These are phyloP conservation scores for Kuraishia molischiana DNA, from an alignment of 805 yeast species.

Conservation along the genomic window DNA sequence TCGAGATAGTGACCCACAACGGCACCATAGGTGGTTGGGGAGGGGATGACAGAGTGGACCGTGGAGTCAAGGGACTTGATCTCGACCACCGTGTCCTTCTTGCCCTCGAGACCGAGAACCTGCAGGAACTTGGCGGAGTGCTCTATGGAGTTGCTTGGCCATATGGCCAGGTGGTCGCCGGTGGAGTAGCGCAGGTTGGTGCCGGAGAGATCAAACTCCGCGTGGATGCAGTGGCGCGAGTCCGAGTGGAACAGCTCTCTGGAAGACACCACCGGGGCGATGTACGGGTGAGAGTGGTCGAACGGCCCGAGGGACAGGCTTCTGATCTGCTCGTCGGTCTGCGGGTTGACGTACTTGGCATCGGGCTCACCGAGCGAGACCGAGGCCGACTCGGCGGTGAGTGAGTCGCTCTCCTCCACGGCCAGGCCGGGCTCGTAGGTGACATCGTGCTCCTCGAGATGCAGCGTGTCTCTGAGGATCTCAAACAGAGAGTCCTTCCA, in stretches of 20 bases:
- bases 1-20: conserved; percentile 81
- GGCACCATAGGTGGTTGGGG: conserved; percentile 85
- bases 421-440: conserved; percentile 63
- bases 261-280: conserved; percentile 54
- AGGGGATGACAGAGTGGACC: conserved; percentile 43
- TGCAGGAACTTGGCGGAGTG: conserved; percentile 56
- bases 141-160: conserved; percentile 85
- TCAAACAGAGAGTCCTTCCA: conserved; percentile 84
- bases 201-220: conserved; percentile 73
- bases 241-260: conserved; percentile 60
- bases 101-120: conserved; percentile 49
- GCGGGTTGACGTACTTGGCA: conserved; percentile 34
- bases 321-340: conserved; percentile 18
- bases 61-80: conserved; percentile 68
- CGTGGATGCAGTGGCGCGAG: conserved; percentile 78
- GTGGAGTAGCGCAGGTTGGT: conserved; percentile 79
- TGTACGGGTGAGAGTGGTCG: conserved; percentile 71
- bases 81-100: conserved; percentile 46
- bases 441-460: conserved; percentile 73
- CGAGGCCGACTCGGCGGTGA: conserved; percentile 18
- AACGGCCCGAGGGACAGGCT: conserved; percentile 57
- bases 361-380: conserved; percentile 81
- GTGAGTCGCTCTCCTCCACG: conserved; percentile 25
- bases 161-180: conserved; percentile 92
- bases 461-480: conserved; percentile 49